Evolutionary conservation across 345 rosid species (phyloP).

Genomic region (Populus tremula): DNA sequence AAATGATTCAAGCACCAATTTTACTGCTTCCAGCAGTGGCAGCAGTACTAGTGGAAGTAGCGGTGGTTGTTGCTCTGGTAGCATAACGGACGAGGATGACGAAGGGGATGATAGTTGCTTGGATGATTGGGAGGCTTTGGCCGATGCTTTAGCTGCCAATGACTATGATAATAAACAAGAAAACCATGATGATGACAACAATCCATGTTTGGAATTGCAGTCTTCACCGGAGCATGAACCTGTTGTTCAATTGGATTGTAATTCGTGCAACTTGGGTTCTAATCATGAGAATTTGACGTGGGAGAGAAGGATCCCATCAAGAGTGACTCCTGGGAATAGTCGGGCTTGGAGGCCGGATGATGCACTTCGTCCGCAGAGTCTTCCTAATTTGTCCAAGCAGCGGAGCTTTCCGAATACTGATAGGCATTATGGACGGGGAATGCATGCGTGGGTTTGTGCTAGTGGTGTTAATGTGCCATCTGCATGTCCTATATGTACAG

Average conservation of each 20-base stretch:
- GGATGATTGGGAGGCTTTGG: conserved; percentile 97
- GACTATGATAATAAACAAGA: conserved; percentile 42
- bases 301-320: conserved; percentile 32
- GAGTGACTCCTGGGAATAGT: conserved; percentile 34
- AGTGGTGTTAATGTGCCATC: conserved; percentile 28
- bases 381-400: conserved; percentile 77
- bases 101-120: conserved; percentile 65
- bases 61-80: conserved; percentile 80
- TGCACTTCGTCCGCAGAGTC: conserved; percentile 66
- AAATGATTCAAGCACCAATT: conserved; percentile 46
- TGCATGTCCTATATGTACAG: conserved; percentile 59
- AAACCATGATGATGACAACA: conserved; percentile 27
- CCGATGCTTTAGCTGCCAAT: conserved; percentile 81
- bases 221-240: conserved; percentile 21
- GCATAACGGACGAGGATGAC: conserved; percentile 74
- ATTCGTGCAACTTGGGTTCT: conserved; percentile 21
- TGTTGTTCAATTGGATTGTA: conserved; percentile 22
- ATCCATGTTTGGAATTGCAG: conserved; percentile 24
- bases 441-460: conserved; percentile 41
- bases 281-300: conserved; percentile 24
- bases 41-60: conserved; percentile 62
- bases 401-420: conserved; percentile 47
- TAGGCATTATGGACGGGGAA: conserved; percentile 44
- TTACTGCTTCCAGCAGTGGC: conserved; percentile 37
- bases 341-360: conserved; percentile 89